A percentile compares a stretch with the other conserved stretches of the same genome.
These are phyloP conservation scores for Penicillium simplicissimum DNA, from an alignment of 495 filamentous ascomycete species.

Conservation along the genomic window DNA sequence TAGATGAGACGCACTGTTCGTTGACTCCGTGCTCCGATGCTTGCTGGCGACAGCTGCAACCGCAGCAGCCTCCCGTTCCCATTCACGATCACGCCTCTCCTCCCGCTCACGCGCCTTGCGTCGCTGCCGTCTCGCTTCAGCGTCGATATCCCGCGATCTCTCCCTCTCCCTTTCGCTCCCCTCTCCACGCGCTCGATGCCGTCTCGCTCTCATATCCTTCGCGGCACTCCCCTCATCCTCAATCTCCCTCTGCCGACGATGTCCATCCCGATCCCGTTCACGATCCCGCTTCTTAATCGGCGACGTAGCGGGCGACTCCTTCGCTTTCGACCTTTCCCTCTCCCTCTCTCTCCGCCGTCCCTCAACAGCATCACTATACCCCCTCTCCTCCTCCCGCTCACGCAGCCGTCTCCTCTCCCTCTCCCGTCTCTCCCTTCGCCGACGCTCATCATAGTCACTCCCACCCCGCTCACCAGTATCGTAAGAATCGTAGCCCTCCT, in stretches of 20 bases:
- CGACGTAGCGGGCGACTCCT: constrained; percentile 39
- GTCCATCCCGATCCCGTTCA: constrained; percentile 32
- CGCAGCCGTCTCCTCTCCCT: constrained; percentile 15
- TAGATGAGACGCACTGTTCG: constrained; percentile 41
- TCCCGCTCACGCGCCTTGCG: constrained; percentile 26
- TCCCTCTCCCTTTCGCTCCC: constrained; percentile 11
- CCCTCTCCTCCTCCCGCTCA: constrained; percentile 22
- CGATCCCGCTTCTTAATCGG: constrained; percentile 36
- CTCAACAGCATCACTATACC: constrained; percentile 20
- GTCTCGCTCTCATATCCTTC: constrained; percentile 23
- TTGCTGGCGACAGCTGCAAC: constrained; percentile 26
- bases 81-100: constrained; percentile 19
- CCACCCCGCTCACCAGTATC: constrained; percentile 17
- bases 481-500: constrained; percentile 27
- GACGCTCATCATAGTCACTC: constrained; percentile 23
- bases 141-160: constrained; percentile 16
- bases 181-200: neutral
- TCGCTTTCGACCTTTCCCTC: constrained; percentile 36
- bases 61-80: constrained; percentile 18
- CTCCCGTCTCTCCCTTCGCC: constrained; percentile 15
- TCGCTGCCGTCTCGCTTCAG: constrained; percentile 22
- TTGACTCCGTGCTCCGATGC: constrained; percentile 44
- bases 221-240: constrained; percentile 28
- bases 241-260: constrained; percentile 20
- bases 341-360: constrained; percentile 25